Percentiles rank a stretch among this genome's conserved stretches.
phyloP scores from a whole-genome alignment of 2,329 filamentous ascomycete species.

The Aspergillus sp. region DNA sequence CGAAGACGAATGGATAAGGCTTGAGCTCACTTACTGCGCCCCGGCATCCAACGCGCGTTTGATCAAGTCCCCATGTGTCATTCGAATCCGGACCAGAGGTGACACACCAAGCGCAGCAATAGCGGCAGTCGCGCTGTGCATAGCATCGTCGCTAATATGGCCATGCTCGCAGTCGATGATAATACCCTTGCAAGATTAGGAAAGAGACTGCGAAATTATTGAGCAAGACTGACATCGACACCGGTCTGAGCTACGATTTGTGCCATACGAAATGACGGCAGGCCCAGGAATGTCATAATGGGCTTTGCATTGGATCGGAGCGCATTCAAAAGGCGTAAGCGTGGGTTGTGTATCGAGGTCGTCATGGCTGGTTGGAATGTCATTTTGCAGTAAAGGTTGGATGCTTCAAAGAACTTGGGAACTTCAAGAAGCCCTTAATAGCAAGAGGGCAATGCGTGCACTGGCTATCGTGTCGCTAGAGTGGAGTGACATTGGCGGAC shows the following conservation, averaged over 20 bases:
- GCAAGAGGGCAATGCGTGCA: too few relatives aligned
- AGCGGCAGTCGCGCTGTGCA: constrained; percentile 32
- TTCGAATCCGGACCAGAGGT: constrained; percentile 27
- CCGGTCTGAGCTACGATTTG: constrained; percentile 65
- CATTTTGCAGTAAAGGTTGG: too few relatives aligned
- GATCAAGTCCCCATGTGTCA: constrained; percentile 25
- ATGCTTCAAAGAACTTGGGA: too few relatives aligned
- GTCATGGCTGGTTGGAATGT: too few relatives aligned
- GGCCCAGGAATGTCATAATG: constrained; percentile 55
- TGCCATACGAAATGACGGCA: constrained; percentile 53
- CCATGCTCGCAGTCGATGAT: constrained; percentile 48
- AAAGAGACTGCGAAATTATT: too few relatives aligned
- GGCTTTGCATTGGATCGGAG: constrained; percentile 46
- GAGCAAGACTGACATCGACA: constrained; percentile 50
- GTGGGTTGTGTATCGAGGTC: background rate
- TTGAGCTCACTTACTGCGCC: constrained; percentile 19
- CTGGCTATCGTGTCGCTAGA: too few relatives aligned
- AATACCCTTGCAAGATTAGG: constrained; percentile 44
- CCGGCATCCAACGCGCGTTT: constrained; percentile 32
- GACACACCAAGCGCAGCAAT: constrained; percentile 31
- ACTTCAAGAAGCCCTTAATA: too few relatives aligned
- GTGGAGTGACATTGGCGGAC: too few relatives aligned
- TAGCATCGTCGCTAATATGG: constrained; percentile 33
- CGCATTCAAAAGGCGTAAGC: constrained; percentile 47
- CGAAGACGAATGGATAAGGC: too few relatives aligned